Conservation (phyloP, 1,284 basidiomycete genomes). For the Trichosporon ovoides region DNA sequence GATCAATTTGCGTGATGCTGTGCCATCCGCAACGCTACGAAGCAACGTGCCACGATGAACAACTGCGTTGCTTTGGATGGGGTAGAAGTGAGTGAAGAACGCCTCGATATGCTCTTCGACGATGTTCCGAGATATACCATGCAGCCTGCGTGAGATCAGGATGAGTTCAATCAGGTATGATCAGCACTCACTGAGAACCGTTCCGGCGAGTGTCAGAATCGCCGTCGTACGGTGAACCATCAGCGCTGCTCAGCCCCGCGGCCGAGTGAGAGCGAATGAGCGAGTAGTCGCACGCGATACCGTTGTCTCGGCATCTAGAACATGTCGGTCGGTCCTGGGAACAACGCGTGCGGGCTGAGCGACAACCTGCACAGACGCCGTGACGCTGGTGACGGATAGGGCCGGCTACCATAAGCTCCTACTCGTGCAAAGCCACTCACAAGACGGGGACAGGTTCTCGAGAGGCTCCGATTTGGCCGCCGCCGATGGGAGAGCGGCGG, state of each 20-base stretch:
- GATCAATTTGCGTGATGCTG: constrained; percentile 15
- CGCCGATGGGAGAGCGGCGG: background rate
- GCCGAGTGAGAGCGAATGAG: background rate
- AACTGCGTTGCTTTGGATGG: constrained; percentile 21
- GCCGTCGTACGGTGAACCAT: constrained; percentile 10
- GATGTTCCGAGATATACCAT: constrained; percentile 14
- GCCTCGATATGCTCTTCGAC: constrained; percentile 24
- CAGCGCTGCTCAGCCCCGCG: constrained; percentile 15
- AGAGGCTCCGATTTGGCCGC: background rate
- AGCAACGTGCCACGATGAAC: constrained; percentile 21
- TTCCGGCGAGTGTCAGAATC: constrained; percentile 1
- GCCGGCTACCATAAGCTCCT: constrained; percentile 8
- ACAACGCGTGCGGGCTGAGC: constrained; percentile 10
- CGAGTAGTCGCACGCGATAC: constrained; percentile 14
- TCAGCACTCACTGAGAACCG: background rate
- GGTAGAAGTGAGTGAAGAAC: constrained; percentile 22
- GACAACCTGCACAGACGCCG: constrained; percentile 10
- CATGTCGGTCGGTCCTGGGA: constrained; percentile 18
- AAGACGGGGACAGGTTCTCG: constrained; percentile 5
- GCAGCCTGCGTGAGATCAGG: constrained; percentile 6
- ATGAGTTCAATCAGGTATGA: background rate
- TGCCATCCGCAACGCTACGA: constrained; percentile 16
- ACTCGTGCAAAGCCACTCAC: background rate
- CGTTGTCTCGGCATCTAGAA: constrained; percentile 11
- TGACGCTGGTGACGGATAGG: constrained; percentile 16